Evolutionary conservation across 306 rosid genomes (phyloP).

Genomic region (Pyrus bretschneideri): DNA sequence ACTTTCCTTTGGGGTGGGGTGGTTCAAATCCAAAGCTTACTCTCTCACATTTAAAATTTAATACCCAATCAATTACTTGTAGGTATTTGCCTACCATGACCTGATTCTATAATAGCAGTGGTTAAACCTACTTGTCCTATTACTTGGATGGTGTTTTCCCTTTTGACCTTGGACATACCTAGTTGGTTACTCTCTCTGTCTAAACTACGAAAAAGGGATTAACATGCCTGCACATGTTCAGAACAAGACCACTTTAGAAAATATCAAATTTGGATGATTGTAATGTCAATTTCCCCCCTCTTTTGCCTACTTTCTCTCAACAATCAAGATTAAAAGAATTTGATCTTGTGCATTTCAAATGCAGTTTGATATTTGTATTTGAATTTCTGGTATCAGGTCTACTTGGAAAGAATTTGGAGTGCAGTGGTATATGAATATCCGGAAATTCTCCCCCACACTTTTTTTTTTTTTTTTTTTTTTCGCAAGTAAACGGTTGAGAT

Average conservation of each 20-base stretch:
- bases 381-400: background rate
- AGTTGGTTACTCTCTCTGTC: background rate
- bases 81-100: constrained; percentile 1
- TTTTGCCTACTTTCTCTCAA: background rate
- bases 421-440: too few species aligned
- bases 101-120: background rate
- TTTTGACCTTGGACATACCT: too few species aligned
- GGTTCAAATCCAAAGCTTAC: background rate
- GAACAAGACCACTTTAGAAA: background rate
- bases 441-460: too few species aligned
- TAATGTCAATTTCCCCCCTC: background rate
- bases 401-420: background rate
- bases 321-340: background rate
- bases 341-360: too few species aligned
- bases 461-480: too few species aligned
- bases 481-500: too few species aligned
- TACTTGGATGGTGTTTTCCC: background rate
- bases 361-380: too few species aligned
- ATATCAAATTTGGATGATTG: background rate
- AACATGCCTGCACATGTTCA: background rate
- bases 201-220: background rate
- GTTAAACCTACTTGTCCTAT: constrained; percentile 2
- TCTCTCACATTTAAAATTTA: background rate
- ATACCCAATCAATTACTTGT: background rate
- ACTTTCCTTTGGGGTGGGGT: background rate